Evolutionary conservation across 441 rosid species (phyloP), one percentile per base, ranked within the genome.

Genomic region (Macaranga tanarius): DNA sequence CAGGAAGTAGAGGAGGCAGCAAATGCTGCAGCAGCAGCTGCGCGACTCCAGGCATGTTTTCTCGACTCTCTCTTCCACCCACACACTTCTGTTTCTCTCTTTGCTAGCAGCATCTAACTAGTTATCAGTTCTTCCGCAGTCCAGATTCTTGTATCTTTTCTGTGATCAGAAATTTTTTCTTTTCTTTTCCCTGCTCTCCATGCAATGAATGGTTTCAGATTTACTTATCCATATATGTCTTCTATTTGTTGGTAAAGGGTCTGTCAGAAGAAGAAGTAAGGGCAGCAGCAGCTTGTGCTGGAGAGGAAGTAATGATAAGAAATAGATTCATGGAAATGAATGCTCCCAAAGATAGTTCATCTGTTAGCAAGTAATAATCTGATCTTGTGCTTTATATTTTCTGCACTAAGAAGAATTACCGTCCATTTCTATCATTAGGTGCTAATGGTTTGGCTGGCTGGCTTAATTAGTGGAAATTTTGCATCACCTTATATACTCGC

Each of bases 1-100:
- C 99, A 96, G 83, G 99, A 96, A 88, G 98, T 93, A 77, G 98
- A 89, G 82, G 99, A 96, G 88, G 99, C 99, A 74, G 97, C 96
- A 73, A 96, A 88, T 90, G 86, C 91, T 64, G 98, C 99, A 42
- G 96, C 97, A 10, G 82, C 88, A 40, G 99, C 99, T 74, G 99
- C 99, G 23, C 86, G 95, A 78, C 78, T 86, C 76, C 98, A 96
- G 95, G 99, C 83, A 83, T 80, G 79, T 69, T 72, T 75, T 4
- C 73, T 67, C 26, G 20, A 58, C 68, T 72, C 65, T 57, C 62
- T 70, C 40, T 65, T 31, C 77, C 13, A 1, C 51, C 50, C 10
- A 5, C 59, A 55, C 40, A 2, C 56, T 58, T 67, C 62, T 62
- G 26, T 69, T 48, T 62, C 7, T 7, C 55, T 2, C 57, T 51